phyloP scores from a whole-genome alignment of 2,329 filamentous ascomycete genomes.

The Beauveria asiatica region DNA sequence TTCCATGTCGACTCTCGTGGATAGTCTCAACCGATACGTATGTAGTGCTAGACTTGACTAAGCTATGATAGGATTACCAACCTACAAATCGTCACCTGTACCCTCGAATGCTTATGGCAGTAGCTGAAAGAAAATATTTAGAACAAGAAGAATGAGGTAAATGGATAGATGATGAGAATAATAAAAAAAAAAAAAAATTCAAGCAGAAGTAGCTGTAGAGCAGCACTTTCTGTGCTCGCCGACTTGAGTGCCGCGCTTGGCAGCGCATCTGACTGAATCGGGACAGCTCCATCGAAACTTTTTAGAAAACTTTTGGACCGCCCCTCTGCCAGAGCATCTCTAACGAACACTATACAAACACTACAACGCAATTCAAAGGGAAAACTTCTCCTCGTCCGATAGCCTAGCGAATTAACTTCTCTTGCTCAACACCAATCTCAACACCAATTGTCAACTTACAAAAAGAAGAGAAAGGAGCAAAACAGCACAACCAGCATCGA shows the following conservation, averaged over 20 bases:
- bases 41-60: no score
- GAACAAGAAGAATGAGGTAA: not conserved
- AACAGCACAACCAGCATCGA: not conserved
- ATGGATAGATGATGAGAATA: no score
- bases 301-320: conserved; percentile 7
- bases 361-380: not conserved
- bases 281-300: conserved; percentile 9
- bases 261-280: not conserved
- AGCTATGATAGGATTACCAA: no score
- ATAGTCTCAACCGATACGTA: no score
- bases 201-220: no score
- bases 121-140: no score
- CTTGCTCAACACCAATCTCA: not conserved
- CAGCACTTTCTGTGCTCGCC: not conserved
- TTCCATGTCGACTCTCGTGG: no score
- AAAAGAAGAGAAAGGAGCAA: not conserved
- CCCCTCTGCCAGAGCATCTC: not conserved
- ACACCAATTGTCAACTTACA: not conserved
- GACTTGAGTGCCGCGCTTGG: not conserved
- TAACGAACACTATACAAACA: not conserved
- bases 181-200: not conserved
- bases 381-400: no score
- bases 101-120: no score
- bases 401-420: no score
- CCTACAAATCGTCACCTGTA: no score